Evolutionary conservation across 2,329 filamentous ascomycete species (phyloP).

Genomic region (Neonectria magnoliae): DNA sequence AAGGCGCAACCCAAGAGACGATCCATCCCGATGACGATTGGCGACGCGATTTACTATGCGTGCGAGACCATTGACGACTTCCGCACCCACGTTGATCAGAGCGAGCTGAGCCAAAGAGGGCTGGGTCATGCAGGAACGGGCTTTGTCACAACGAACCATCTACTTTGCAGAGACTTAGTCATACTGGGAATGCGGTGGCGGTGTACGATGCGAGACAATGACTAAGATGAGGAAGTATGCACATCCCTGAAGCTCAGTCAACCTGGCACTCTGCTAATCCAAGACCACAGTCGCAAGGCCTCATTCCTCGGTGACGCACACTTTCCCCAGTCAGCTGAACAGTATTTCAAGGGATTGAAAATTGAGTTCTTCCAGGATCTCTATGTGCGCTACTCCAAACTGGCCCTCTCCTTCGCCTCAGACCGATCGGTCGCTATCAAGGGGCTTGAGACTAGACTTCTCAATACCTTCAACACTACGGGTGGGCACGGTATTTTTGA

Average conservation of each 20-base stretch:
- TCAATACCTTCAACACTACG: not conserved
- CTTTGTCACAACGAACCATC: constrained; percentile 49
- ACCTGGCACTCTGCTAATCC: not conserved
- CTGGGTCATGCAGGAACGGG: constrained; percentile 54
- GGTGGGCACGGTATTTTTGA: constrained; percentile 9
- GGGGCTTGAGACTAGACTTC: constrained; percentile 16
- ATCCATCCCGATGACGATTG: constrained; percentile 1
- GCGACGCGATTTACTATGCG: constrained; percentile 33
- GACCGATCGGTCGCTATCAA: constrained; percentile 16
- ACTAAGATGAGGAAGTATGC: constrained; percentile 47
- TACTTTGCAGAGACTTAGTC: constrained; percentile 49
- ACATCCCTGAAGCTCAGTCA: not conserved
- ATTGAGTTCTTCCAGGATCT: constrained; percentile 17
- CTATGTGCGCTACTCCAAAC: not conserved
- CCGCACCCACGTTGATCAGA: constrained; percentile 42
- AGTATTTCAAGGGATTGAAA: constrained; percentile 20
- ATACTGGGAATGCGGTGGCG: constrained; percentile 52
- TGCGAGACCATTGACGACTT: constrained; percentile 49
- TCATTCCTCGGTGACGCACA: constrained; percentile 22
- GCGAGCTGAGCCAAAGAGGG: constrained; percentile 47
- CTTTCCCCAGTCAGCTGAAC: constrained; percentile 8
- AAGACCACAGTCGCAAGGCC: constrained; percentile 16
- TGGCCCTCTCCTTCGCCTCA: not conserved
- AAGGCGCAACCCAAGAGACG: constrained; percentile 1
- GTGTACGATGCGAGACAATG: constrained; percentile 49